phyloP scores from a whole-genome alignment of 768 basidiomycete species.

The Nidularia pulvinata region DNA sequence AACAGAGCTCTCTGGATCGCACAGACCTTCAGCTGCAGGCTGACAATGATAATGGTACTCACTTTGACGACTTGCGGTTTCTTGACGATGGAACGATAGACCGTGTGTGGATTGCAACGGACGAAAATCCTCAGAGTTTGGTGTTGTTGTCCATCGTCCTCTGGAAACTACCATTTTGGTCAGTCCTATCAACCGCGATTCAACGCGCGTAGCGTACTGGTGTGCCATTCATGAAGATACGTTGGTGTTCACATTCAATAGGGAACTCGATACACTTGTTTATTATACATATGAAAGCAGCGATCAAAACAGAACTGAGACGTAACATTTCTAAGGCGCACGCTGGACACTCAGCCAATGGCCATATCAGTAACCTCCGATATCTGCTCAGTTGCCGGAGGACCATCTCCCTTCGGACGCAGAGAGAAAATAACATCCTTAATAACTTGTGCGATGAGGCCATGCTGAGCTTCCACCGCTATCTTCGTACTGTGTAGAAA shows the following conservation, averaged over 20 bases:
- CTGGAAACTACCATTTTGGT: too few species aligned
- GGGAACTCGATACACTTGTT: too few species aligned
- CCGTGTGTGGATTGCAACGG: not conserved
- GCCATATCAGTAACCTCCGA: constrained; percentile 45
- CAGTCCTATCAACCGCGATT: too few species aligned
- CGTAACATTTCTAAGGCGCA: not conserved
- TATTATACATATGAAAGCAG: too few species aligned
- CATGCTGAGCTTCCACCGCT: constrained; percentile 90
- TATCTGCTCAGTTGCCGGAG: constrained; percentile 19
- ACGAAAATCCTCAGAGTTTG: not conserved
- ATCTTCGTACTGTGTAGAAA: constrained; percentile 70
- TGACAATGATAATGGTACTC: constrained; percentile 17
- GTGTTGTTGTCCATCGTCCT: not conserved
- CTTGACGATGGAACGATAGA: constrained; percentile 9
- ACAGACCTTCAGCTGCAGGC: not conserved
- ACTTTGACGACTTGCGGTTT: constrained; percentile 28
- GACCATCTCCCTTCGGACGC: constrained; percentile 30
- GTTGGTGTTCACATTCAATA: too few species aligned
- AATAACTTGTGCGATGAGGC: constrained; percentile 89
- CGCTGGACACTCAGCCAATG: constrained; percentile 31
- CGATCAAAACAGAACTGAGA: too few species aligned
- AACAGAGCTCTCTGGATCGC: not conserved
- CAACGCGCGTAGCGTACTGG: too few species aligned
- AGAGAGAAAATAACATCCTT: constrained; percentile 91
- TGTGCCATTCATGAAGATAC: too few species aligned